A percentile compares a stretch with the other conserved stretches of the same genome.
Conservation (phyloP, 163 green algal genomes). For the Botryococcus braunii region DNA sequence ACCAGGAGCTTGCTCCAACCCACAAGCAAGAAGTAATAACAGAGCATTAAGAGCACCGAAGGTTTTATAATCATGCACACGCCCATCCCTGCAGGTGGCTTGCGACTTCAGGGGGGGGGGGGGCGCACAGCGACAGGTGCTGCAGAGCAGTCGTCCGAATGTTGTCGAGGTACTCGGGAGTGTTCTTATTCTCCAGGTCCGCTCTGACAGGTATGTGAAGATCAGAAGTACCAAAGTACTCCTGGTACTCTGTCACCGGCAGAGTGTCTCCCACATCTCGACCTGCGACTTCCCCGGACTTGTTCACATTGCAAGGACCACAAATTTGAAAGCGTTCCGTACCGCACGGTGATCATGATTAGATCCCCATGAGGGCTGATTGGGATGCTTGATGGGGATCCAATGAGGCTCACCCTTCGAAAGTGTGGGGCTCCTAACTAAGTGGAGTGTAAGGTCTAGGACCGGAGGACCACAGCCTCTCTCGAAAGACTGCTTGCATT, state of each 20-base stretch:
- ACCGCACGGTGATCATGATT: background rate
- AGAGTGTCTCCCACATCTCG: slow-evolving; percentile 46
- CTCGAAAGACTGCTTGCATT: too few relatives aligned
- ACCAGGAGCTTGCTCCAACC: too few relatives aligned
- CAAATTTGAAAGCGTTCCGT: background rate
- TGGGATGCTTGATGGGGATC: background rate
- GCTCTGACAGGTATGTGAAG: slow-evolving; percentile 47
- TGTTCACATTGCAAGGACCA: background rate
- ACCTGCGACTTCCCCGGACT: background rate
- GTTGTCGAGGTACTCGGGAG: slow-evolving; percentile 29
- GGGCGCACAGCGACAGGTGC: slow-evolving; percentile 13
- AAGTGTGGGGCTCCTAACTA: background rate
- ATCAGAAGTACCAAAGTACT: slow-evolving; percentile 72
- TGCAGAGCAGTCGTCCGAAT: slow-evolving; percentile 9
- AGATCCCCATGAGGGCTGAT: background rate
- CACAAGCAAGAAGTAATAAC: too few relatives aligned
- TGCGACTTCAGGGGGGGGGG: too few relatives aligned
- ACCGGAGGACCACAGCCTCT: too few relatives aligned
- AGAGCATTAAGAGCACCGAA: too few relatives aligned
- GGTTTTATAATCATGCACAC: too few relatives aligned
- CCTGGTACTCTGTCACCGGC: slow-evolving; percentile 76
- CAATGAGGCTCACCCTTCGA: background rate
- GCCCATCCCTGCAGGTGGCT: too few relatives aligned
- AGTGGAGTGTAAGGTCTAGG: too few relatives aligned
- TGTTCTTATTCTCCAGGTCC: slow-evolving; percentile 54